phyloP scores from a whole-genome alignment of 164 flowering plant species.

The Tetracentron sinense region DNA sequence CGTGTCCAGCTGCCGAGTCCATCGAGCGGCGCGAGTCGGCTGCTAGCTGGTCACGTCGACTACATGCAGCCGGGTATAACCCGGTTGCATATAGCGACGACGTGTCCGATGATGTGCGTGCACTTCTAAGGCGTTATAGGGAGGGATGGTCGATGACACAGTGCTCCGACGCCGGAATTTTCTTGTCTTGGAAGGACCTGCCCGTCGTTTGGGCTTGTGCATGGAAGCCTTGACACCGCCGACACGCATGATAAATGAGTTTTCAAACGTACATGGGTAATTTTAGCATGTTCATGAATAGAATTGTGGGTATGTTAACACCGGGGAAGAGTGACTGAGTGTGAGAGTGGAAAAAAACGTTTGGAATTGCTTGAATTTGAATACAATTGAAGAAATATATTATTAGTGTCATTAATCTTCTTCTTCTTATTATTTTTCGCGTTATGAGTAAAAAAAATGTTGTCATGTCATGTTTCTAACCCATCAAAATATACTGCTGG shows the following conservation, averaged over 20 bases:
- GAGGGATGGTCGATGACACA: conserved; percentile 87
- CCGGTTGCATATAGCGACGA: conserved; percentile 66
- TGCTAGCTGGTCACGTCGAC: conserved; percentile 56
- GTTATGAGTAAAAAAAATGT: background rate
- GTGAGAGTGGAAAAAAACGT: background rate
- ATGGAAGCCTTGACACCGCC: conserved; percentile 52
- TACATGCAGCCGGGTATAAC: conserved; percentile 46
- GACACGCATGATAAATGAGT: conserved; percentile 1
- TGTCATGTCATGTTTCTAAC: background rate
- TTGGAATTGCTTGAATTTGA: conserved; percentile 22
- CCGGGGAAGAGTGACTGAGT: background rate
- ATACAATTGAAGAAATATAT: conserved; percentile 11
- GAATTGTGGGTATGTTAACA: background rate
- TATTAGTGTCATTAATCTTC: conserved; percentile 6
- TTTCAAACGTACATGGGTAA: conserved; percentile 22
- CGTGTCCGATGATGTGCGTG: conserved; percentile 77
- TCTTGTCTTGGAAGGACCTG: conserved; percentile 83
- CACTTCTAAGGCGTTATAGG: conserved; percentile 77
- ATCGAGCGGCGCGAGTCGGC: conserved; percentile 78
- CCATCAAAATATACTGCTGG: background rate
- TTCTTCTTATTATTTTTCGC: background rate
- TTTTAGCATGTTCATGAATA: conserved; percentile 24
- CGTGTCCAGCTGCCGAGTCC: conserved; percentile 53
- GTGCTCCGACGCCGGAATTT: conserved; percentile 57
- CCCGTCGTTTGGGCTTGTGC: conserved; percentile 92